Conservation (phyloP, 2,329 filamentous ascomycete genomes). For the Byssoonygena ceratinophila region DNA sequence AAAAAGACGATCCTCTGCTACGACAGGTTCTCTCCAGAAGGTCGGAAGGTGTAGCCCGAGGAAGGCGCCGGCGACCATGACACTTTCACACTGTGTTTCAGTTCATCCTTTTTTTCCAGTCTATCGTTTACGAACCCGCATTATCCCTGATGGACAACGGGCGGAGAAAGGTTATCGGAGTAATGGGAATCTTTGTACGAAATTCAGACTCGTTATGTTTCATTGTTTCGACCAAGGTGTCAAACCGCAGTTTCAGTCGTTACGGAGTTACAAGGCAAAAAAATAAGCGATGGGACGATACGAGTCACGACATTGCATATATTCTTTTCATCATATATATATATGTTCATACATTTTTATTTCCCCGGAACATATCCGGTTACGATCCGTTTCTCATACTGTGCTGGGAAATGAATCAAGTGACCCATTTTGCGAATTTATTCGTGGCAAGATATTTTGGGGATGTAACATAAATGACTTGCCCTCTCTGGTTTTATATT, state of each 20-base stretch:
- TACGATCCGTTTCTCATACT: not conserved
- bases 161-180: slow-evolving; percentile 1
- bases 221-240: not conserved
- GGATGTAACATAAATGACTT: not conserved
- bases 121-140: not conserved
- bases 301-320: slow-evolving; percentile 12
- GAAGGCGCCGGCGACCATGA: slow-evolving; percentile 54
- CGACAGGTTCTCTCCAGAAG: slow-evolving; percentile 77
- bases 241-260: slow-evolving; percentile 4
- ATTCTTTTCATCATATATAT: not conserved
- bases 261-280: slow-evolving; percentile 10
- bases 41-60: slow-evolving; percentile 71
- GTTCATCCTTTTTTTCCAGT: not conserved
- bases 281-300: slow-evolving; percentile 10
- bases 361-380: not conserved
- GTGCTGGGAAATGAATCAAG: not conserved
- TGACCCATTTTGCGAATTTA: not conserved
- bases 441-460: not conserved
- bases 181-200: not conserved
- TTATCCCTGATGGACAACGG: not conserved
- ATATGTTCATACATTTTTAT: slow-evolving; percentile 8
- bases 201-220: not conserved
- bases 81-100: not conserved
- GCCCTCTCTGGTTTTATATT: slow-evolving; percentile 1
- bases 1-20: slow-evolving; percentile 72